These are phyloP conservation scores for Volvariella surrecta DNA, from an alignment of 1,284 basidiomycete genomes.

Conservation along the genomic window DNA sequence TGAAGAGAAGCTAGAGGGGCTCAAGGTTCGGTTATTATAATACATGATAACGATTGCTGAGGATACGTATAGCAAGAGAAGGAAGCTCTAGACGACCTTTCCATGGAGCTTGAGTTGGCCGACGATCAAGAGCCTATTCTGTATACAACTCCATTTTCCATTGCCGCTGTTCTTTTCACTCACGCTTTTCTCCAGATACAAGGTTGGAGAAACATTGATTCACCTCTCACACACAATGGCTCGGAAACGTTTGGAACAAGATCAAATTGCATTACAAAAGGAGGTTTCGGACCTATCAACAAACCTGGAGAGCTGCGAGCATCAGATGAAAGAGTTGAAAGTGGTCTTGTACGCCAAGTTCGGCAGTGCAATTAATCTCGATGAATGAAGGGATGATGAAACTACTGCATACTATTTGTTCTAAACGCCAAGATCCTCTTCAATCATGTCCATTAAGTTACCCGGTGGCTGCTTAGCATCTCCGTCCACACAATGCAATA, in stretches of 20 bases:
- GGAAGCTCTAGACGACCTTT: constrained; percentile 85
- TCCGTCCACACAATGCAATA: constrained; percentile 54
- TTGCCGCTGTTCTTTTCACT: background rate
- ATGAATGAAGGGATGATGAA: constrained; percentile 37
- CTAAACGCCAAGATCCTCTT: constrained; percentile 22
- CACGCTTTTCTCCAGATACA: constrained; percentile 51
- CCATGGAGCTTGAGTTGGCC: constrained; percentile 82
- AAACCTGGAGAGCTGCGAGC: constrained; percentile 67
- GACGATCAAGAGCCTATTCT: constrained; percentile 78
- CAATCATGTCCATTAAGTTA: constrained; percentile 46
- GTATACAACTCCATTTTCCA: constrained; percentile 31
- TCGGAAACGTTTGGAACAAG: constrained; percentile 65
- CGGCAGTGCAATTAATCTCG: constrained; percentile 88
- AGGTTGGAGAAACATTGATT: constrained; percentile 86
- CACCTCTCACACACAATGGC: constrained; percentile 70
- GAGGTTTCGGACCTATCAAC: constrained; percentile 50
- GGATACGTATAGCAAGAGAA: constrained; percentile 74
- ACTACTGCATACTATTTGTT: constrained; percentile 6
- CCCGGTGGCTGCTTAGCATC: constrained; percentile 56
- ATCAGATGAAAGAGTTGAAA: constrained; percentile 87
- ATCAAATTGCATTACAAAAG: constrained; percentile 52
- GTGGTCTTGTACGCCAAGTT: constrained; percentile 87
- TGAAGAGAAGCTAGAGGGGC: constrained; percentile 61
- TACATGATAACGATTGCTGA: no score
- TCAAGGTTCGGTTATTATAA: constrained; percentile 48